phyloP scores from a whole-genome alignment of 2,329 filamentous ascomycete genomes.

The Rutstroemia sp. region DNA sequence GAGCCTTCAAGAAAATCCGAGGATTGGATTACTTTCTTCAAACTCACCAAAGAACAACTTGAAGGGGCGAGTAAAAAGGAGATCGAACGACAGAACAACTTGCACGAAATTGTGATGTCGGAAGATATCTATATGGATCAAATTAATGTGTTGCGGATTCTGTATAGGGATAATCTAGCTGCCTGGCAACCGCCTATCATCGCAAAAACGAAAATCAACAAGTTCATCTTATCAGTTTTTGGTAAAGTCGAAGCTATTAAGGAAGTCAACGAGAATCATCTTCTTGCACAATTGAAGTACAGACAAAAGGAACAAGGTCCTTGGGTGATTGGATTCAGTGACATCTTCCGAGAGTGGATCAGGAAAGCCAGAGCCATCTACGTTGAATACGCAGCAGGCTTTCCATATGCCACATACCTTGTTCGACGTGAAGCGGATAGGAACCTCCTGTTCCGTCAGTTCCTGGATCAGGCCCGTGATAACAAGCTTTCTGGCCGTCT shows the following conservation, averaged over 20 bases:
- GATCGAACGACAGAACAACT: constrained; percentile 82
- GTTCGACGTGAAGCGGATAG: constrained; percentile 77
- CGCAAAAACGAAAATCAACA: constrained; percentile 65
- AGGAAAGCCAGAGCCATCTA: constrained; percentile 85
- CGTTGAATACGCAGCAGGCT: constrained; percentile 83
- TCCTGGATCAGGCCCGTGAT: constrained; percentile 71
- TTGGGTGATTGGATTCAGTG: constrained; percentile 89
- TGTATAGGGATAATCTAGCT: constrained; percentile 78
- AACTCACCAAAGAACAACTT: constrained; percentile 68
- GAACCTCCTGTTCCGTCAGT: constrained; percentile 80
- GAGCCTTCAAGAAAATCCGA: constrained; percentile 60
- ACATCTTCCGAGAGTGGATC: constrained; percentile 98
- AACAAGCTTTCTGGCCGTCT: constrained; percentile 76
- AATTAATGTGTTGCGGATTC: constrained; percentile 72
- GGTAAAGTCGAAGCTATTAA: constrained; percentile 85
- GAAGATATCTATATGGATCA: constrained; percentile 89
- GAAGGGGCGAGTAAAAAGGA: constrained; percentile 75
- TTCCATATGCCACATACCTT: constrained; percentile 74
- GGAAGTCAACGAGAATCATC: constrained; percentile 84
- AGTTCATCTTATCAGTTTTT: constrained; percentile 81
- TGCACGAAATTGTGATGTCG: constrained; percentile 91
- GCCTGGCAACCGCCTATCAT: constrained; percentile 73
- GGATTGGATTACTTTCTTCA: constrained; percentile 88
- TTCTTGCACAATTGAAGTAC: constrained; percentile 91
- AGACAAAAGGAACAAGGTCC: constrained; percentile 94